Evolutionary conservation across 129 eudicot genomes (phyloP).

Genomic region (Saussurea involucrata): DNA sequence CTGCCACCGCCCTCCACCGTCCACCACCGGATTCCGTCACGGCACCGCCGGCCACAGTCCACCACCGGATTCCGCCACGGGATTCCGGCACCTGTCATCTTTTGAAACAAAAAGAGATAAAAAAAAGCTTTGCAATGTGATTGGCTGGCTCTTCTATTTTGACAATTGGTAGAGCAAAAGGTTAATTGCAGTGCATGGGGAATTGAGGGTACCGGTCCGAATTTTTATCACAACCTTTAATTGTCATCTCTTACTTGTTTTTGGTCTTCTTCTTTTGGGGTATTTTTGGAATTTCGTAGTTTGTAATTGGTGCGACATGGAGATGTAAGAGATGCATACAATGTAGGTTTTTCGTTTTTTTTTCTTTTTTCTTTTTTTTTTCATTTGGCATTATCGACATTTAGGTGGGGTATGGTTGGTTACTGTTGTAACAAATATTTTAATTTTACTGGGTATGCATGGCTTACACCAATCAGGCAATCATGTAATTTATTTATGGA

Average conservation of each 20-base stretch:
- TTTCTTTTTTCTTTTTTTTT: neutral
- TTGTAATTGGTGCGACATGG: slow-evolving; percentile 25
- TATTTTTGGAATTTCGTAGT: neutral
- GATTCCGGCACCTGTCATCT: neutral
- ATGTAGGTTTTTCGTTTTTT: slow-evolving; percentile 28
- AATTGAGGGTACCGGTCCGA: slow-evolving; percentile 99
- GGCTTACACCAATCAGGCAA: slow-evolving; percentile 72
- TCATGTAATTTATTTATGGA: slow-evolving; percentile 43
- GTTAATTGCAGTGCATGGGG: slow-evolving; percentile 78
- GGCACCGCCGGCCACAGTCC: too few relatives aligned
- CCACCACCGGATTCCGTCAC: too few relatives aligned
- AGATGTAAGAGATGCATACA: slow-evolving; percentile 92
- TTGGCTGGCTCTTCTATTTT: slow-evolving; percentile 31
- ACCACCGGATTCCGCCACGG: too few relatives aligned
- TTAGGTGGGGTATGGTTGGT: neutral
- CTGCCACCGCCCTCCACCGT: too few relatives aligned
- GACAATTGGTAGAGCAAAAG: slow-evolving; percentile 43
- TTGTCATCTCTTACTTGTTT: slow-evolving; percentile 17
- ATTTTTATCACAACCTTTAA: slow-evolving; percentile 19
- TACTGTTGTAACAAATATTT: slow-evolving; percentile 22
- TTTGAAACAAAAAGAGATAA: neutral
- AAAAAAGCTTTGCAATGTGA: slow-evolving; percentile 52
- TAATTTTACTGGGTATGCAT: slow-evolving; percentile 59
- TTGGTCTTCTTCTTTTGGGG: neutral
- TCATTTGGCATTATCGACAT: neutral